A percentile compares a stretch with the other conserved stretches of the same genome.
These are phyloP conservation scores for Pterocarpus macrocarpus DNA, from an alignment of 306 rosid genomes.

Conservation along the genomic window DNA sequence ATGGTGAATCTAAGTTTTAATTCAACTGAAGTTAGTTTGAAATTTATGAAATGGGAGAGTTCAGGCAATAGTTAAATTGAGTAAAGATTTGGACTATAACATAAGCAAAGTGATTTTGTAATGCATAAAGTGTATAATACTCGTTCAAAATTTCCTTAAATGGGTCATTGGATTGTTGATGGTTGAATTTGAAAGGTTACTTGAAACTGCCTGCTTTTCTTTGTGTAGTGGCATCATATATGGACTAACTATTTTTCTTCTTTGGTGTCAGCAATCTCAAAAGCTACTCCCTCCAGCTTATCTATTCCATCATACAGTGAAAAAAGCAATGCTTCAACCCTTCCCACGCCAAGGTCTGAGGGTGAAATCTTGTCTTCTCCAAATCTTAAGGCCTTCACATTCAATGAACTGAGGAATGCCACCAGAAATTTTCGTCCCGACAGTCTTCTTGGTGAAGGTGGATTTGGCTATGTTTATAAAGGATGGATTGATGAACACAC, in stretches of 20 bases:
- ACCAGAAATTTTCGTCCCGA: slow-evolving; percentile 87
- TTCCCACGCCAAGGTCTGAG: slow-evolving; percentile 84
- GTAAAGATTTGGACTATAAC: neutral
- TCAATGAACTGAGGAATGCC: slow-evolving; percentile 84
- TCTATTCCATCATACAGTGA: slow-evolving; percentile 64
- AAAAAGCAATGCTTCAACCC: slow-evolving; percentile 62
- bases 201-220: neutral
- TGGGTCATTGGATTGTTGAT: slow-evolving; percentile 12
- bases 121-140: neutral
- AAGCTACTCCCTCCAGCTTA: slow-evolving; percentile 57
- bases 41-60: neutral
- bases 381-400: slow-evolving; percentile 74
- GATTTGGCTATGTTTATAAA: slow-evolving; percentile 91
- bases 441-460: slow-evolving; percentile 96
- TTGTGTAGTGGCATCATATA: neutral
- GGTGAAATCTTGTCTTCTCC: slow-evolving; percentile 91
- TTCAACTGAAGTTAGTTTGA: neutral
- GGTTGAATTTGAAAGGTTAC: slow-evolving; percentile 26
- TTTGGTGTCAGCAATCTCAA: slow-evolving; percentile 60
- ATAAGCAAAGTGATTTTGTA: neutral
- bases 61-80: neutral
- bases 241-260: slow-evolving; percentile 38
- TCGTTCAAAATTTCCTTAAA: neutral
- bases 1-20: neutral
- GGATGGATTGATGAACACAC: slow-evolving; percentile 91